Evolutionary conservation across 108 stramenopile species (phyloP).

Genomic region (Cyclotella atomus): DNA sequence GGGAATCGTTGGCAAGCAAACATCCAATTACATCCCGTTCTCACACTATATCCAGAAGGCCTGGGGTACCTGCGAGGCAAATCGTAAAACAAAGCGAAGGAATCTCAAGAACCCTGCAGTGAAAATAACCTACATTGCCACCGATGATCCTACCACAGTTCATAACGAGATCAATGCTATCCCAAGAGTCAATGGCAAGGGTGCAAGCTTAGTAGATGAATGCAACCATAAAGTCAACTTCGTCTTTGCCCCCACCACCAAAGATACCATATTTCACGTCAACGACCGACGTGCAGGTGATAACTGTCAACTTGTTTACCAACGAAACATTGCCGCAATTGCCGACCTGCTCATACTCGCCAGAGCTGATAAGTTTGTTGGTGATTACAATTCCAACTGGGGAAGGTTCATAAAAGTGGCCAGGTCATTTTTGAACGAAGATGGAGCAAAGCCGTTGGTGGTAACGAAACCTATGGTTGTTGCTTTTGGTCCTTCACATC

Average conservation of each 20-base stretch:
- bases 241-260: slow-evolving; percentile 19
- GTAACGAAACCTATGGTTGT: not conserved
- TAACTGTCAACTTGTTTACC: slow-evolving; percentile 30
- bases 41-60: slow-evolving; percentile 16
- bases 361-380: slow-evolving; percentile 27
- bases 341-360: slow-evolving; percentile 38
- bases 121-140: slow-evolving; percentile 13
- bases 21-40: slow-evolving; percentile 21
- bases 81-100: not conserved
- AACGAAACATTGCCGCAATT: slow-evolving; percentile 35
- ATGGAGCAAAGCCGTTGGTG: not conserved
- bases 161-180: slow-evolving; percentile 43
- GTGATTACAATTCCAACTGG: slow-evolving; percentile 48
- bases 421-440: slow-evolving; percentile 1
- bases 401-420: slow-evolving; percentile 9
- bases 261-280: slow-evolving; percentile 2
- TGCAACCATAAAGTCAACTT: slow-evolving; percentile 66
- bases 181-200: slow-evolving; percentile 61
- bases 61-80: not conserved
- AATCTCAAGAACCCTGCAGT: not conserved
- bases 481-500: not conserved
- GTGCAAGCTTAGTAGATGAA: slow-evolving; percentile 36
- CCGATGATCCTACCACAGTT: slow-evolving; percentile 24
- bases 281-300: slow-evolving; percentile 11
- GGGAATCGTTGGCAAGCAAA: not conserved